Conservation (phyloP, 129 eudicot genomes). For the Flaveria robusta region DNA sequence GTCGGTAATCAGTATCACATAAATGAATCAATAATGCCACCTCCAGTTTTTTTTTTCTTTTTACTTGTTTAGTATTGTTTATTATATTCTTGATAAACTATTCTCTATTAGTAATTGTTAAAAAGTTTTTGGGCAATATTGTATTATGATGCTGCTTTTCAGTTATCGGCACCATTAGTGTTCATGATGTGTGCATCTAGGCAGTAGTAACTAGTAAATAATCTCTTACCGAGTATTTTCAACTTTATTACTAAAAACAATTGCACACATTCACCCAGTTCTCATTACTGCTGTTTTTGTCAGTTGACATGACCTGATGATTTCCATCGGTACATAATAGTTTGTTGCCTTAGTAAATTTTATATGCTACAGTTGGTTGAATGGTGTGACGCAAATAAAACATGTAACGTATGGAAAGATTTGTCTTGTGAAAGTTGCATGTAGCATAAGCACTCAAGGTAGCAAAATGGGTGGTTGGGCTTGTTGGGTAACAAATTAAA, state of each 20-base stretch:
- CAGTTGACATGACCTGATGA: constrained; percentile 15
- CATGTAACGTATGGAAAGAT: neutral
- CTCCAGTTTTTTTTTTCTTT: neutral
- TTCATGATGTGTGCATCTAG: constrained; percentile 6
- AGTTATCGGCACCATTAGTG: neutral
- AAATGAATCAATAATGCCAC: neutral
- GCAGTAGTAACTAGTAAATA: neutral
- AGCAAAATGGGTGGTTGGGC: constrained; percentile 8
- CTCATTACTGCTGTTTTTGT: neutral
- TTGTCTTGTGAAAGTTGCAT: neutral
- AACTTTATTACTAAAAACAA: constrained; percentile 9
- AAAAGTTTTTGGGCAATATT: neutral
- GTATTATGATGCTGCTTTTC: constrained; percentile 1
- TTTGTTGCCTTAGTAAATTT: neutral
- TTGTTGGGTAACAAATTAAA: constrained; percentile 1
- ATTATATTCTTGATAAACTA: neutral
- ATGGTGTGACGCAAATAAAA: constrained; percentile 10
- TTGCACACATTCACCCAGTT: neutral
- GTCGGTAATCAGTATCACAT: neutral
- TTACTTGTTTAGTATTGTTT: neutral
- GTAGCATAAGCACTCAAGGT: neutral
- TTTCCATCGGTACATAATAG: neutral
- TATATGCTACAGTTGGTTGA: neutral
- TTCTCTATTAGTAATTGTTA: neutral
- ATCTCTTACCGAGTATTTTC: neutral